A percentile compares a stretch with the other conserved stretches of the same genome.
phyloP scores from a whole-genome alignment of 116 monocot genomes.

The Posidonia oceanica region DNA sequence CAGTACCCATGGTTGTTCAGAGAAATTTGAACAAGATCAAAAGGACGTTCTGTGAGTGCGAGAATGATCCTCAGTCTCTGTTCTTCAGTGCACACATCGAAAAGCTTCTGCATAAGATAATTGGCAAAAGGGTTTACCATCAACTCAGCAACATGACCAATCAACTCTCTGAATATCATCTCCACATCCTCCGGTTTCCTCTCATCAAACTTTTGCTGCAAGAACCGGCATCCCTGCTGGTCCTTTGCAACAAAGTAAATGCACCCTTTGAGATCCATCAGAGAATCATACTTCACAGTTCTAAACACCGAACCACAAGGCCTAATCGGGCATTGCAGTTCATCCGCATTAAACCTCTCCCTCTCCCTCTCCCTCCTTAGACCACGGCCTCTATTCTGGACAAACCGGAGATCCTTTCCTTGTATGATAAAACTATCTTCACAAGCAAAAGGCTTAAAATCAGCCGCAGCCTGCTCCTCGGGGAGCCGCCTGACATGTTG shows the following conservation, averaged over 20 bases:
- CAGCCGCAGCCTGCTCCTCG: background rate
- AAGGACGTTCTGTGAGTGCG: conserved; percentile 23
- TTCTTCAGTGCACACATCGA: conserved; percentile 37
- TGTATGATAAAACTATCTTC: conserved; percentile 14
- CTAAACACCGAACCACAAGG: background rate
- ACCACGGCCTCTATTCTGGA: background rate
- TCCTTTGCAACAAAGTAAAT: conserved; percentile 46
- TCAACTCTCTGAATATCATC: conserved; percentile 38
- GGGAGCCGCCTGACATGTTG: background rate
- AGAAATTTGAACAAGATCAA: conserved; percentile 31
- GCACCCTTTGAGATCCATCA: conserved; percentile 11
- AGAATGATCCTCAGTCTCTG: conserved; percentile 25
- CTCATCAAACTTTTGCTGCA: conserved; percentile 45
- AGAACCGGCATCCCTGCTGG: conserved; percentile 43
- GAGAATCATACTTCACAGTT: background rate
- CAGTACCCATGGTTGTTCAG: conserved; percentile 43
- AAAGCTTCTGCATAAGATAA: conserved; percentile 66
- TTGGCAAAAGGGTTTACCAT: conserved; percentile 59
- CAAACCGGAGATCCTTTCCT: background rate
- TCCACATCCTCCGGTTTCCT: conserved; percentile 21
- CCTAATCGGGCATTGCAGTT: background rate
- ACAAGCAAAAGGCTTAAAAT: background rate
- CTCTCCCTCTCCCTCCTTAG: background rate
- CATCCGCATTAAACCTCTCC: background rate
- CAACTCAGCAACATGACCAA: conserved; percentile 41